Percentiles rank a stretch among this genome's conserved stretches.
phyloP scores from a whole-genome alignment of 805 yeast genomes.

The Komagataella ulmi region DNA sequence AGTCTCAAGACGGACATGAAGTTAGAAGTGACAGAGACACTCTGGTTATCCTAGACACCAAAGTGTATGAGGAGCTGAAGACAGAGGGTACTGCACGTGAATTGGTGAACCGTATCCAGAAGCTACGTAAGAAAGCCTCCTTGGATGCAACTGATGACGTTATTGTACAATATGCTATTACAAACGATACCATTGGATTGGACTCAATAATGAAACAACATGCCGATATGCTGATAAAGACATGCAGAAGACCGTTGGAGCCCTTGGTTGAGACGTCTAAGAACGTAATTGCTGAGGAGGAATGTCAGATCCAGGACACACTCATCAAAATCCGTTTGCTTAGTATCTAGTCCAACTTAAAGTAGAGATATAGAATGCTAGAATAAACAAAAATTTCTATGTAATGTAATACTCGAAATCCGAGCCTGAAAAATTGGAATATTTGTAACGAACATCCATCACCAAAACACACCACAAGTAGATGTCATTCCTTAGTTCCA shows the following conservation, averaged over 20 bases:
- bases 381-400: not conserved
- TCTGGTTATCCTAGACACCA: constrained; percentile 78
- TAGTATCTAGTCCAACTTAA: constrained; percentile 29
- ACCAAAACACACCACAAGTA: not conserved
- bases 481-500: not conserved
- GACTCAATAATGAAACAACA: constrained; percentile 50
- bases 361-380: not conserved
- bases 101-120: constrained; percentile 91
- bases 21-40: constrained; percentile 84
- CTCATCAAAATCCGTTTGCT: constrained; percentile 66
- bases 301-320: constrained; percentile 72
- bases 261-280: constrained; percentile 26
- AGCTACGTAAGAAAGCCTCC: constrained; percentile 93
- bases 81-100: constrained; percentile 96
- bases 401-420: not conserved
- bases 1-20: constrained; percentile 61
- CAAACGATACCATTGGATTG: constrained; percentile 56
- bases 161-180: constrained; percentile 64
- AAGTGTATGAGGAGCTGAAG: constrained; percentile 74
- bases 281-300: constrained; percentile 72
- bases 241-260: constrained; percentile 55
- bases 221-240: constrained; percentile 57
- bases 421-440: not conserved
- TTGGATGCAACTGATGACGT: constrained; percentile 93
- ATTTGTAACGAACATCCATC: not conserved